Conservation (phyloP, 345 rosid species). For the Pugionium dolabratum region DNA sequence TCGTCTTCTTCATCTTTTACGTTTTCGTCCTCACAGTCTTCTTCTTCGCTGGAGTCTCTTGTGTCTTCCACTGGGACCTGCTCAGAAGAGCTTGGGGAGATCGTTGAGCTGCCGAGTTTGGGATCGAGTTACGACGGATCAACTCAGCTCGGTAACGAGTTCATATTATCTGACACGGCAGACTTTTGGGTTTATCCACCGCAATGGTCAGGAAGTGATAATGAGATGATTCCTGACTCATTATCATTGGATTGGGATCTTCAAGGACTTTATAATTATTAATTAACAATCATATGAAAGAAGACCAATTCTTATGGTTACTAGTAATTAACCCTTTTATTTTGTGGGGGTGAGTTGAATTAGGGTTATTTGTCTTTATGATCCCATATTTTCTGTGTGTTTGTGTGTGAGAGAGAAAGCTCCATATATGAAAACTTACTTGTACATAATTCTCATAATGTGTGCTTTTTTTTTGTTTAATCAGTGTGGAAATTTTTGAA, state of each 20-base stretch:
- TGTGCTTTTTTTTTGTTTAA: background rate
- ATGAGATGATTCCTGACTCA: slow-evolving; percentile 38
- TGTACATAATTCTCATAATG: slow-evolving; percentile 31
- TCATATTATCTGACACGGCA: slow-evolving; percentile 49
- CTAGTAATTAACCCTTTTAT: slow-evolving; percentile 33
- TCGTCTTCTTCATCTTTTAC: slow-evolving; percentile 30
- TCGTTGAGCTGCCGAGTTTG: slow-evolving; percentile 72
- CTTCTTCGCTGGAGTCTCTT: slow-evolving; percentile 49
- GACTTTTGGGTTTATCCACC: slow-evolving; percentile 51
- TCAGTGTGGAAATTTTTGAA: slow-evolving; percentile 17
- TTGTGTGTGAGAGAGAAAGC: background rate
- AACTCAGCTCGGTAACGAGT: slow-evolving; percentile 46
- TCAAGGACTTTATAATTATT: slow-evolving; percentile 35
- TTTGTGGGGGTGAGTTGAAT: slow-evolving; percentile 35
- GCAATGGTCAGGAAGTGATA: slow-evolving; percentile 46
- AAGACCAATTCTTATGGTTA: background rate
- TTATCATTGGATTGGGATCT: slow-evolving; percentile 36
- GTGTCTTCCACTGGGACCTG: slow-evolving; percentile 44
- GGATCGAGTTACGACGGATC: slow-evolving; percentile 55
- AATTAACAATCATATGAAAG: background rate
- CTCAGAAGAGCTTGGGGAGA: slow-evolving; percentile 74
- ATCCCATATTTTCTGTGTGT: slow-evolving; percentile 10
- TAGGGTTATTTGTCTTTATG: slow-evolving; percentile 28
- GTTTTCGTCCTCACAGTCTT: slow-evolving; percentile 37
- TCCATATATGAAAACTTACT: slow-evolving; percentile 23